phyloP scores from a whole-genome alignment of 192 early-diverging fungal genomes.

The Chytriomyces confervae region DNA sequence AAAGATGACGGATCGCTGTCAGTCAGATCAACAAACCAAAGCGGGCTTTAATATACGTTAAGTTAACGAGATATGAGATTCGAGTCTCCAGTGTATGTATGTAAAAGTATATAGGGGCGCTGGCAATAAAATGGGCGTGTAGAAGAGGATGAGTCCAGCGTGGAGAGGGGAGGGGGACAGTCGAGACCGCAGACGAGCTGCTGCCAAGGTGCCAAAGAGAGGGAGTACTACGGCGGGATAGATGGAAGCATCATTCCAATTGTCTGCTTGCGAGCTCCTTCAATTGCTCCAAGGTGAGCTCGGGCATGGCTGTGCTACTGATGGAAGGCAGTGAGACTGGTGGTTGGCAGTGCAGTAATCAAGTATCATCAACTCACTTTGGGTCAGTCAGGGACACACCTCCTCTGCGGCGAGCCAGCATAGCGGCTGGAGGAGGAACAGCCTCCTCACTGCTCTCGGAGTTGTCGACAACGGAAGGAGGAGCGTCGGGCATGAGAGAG shows the following conservation, averaged over 20 bases:
- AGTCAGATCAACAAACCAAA: too few relatives aligned
- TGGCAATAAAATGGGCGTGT: too few relatives aligned
- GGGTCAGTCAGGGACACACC: not conserved
- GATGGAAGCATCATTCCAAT: not conserved
- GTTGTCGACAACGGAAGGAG: not conserved
- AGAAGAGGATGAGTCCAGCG: too few relatives aligned
- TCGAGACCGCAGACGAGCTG: too few relatives aligned
- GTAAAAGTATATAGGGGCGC: too few relatives aligned
- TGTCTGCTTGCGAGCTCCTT: not conserved
- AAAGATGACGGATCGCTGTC: too few relatives aligned
- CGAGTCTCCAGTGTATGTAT: too few relatives aligned
- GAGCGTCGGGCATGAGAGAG: not conserved
- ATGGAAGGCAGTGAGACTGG: not conserved
- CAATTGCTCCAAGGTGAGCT: not conserved
- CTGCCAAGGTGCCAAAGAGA: too few relatives aligned
- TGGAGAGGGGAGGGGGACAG: too few relatives aligned
- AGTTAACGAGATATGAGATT: too few relatives aligned
- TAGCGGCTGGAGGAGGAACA: not conserved
- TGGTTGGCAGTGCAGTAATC: not conserved
- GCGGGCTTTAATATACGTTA: too few relatives aligned
- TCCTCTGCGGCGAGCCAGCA: not conserved
- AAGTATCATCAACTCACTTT: not conserved
- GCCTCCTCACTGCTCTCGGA: not conserved
- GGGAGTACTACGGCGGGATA: too few relatives aligned
- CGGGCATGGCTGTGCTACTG: not conserved